Evolutionary conservation across 1,284 basidiomycete genomes (phyloP).

Genomic region (Fomes fomentarius): DNA sequence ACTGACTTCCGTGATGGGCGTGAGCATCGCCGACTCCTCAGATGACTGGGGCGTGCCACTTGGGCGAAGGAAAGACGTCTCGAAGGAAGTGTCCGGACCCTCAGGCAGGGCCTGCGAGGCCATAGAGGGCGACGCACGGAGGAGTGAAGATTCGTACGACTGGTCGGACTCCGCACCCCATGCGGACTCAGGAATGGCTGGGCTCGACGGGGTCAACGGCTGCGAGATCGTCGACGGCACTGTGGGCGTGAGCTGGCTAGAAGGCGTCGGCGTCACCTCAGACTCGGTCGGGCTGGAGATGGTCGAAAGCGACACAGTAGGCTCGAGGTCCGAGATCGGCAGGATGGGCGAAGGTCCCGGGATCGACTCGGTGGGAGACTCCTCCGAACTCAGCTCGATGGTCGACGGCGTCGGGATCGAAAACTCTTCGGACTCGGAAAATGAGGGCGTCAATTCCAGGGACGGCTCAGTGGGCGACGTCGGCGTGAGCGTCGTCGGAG

Average conservation of each 20-base stretch:
- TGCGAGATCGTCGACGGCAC: slow-evolving; percentile 33
- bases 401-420: slow-evolving; percentile 14
- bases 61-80: slow-evolving; percentile 48
- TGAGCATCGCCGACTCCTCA: slow-evolving; percentile 25
- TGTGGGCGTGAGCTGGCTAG: slow-evolving; percentile 35
- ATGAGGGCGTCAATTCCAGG: slow-evolving; percentile 13
- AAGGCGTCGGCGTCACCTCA: slow-evolving; percentile 39
- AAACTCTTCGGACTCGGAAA: slow-evolving; percentile 1
- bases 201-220: slow-evolving; percentile 32
- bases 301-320: slow-evolving; percentile 24
- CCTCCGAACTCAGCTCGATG: slow-evolving; percentile 6
- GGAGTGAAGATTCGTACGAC: slow-evolving; percentile 71
- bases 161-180: slow-evolving; percentile 64
- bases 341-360: slow-evolving; percentile 32
- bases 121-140: slow-evolving; percentile 68
- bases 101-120: slow-evolving; percentile 60
- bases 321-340: slow-evolving; percentile 25
- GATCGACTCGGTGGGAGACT: slow-evolving; percentile 15
- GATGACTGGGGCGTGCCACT: slow-evolving; percentile 41
- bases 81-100: slow-evolving; percentile 62
- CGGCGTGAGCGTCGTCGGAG: slow-evolving; percentile 13
- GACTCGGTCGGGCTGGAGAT: slow-evolving; percentile 37
- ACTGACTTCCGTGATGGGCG: slow-evolving; percentile 42
- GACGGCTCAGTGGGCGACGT: slow-evolving; percentile 20
- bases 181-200: slow-evolving; percentile 44